Conservation (phyloP, 345 rosid genomes). For the Ricinus communis region DNA sequence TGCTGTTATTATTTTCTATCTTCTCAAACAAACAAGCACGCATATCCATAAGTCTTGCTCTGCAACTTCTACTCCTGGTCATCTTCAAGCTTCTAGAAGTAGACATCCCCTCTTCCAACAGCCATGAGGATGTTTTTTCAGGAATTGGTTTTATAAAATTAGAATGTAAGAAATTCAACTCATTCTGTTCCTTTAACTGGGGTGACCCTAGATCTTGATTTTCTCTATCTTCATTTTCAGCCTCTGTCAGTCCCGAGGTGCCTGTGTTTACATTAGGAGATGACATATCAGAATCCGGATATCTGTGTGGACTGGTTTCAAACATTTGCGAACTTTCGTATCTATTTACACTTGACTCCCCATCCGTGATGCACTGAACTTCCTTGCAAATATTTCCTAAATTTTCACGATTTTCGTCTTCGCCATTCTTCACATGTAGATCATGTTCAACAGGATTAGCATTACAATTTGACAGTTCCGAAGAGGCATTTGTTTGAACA, state of each 20-base stretch:
- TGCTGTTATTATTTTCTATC: slow-evolving; percentile 32
- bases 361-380: slow-evolving; percentile 57
- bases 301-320: slow-evolving; percentile 8
- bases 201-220: slow-evolving; percentile 31
- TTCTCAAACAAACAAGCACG: slow-evolving; percentile 34
- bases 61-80: slow-evolving; percentile 67
- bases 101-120: slow-evolving; percentile 37
- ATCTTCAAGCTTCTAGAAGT: slow-evolving; percentile 43
- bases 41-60: slow-evolving; percentile 42
- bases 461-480: slow-evolving; percentile 28
- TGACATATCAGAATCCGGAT: slow-evolving; percentile 16
- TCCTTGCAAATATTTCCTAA: slow-evolving; percentile 51
- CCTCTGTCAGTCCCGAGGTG: slow-evolving; percentile 26
- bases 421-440: slow-evolving; percentile 34
- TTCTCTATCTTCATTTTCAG: slow-evolving; percentile 29
- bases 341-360: slow-evolving; percentile 33
- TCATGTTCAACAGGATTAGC: slow-evolving; percentile 31
- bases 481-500: slow-evolving; percentile 31
- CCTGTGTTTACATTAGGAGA: slow-evolving; percentile 21
- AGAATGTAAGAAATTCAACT: slow-evolving; percentile 17
- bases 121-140: slow-evolving; percentile 38
- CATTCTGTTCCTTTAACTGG: slow-evolving; percentile 30
- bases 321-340: slow-evolving; percentile 19
- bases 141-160: slow-evolving; percentile 39
- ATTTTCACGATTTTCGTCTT: slow-evolving; percentile 39